A percentile compares a stretch with the other conserved stretches of the same genome.
Conservation (phyloP, 208 protist genomes). For the Trypanosoma theileri region DNA sequence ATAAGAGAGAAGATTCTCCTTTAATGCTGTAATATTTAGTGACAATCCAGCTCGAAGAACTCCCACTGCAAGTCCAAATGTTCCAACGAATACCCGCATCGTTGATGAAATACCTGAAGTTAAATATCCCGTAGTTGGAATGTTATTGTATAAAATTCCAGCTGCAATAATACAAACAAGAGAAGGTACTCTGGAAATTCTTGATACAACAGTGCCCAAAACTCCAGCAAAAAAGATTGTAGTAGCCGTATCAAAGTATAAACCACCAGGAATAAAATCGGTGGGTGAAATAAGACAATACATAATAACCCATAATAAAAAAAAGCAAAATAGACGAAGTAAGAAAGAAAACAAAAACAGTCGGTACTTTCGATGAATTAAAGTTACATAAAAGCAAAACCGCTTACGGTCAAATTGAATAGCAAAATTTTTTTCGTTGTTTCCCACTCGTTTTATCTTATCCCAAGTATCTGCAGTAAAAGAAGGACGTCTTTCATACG, state of each 20-base stretch:
- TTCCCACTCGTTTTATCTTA: slow-evolving; percentile 30
- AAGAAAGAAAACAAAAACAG: slow-evolving; percentile 58
- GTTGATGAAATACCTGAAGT: slow-evolving; percentile 43
- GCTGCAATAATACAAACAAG: slow-evolving; percentile 52
- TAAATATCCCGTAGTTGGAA: slow-evolving; percentile 42
- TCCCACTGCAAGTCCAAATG: slow-evolving; percentile 49
- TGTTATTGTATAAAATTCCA: slow-evolving; percentile 59
- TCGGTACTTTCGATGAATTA: slow-evolving; percentile 40
- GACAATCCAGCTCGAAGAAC: slow-evolving; percentile 57
- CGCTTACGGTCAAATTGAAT: slow-evolving; percentile 39
- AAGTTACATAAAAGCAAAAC: slow-evolving; percentile 43
- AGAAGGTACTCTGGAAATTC: slow-evolving; percentile 40
- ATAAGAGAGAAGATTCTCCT: slow-evolving; percentile 52
- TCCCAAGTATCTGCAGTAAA: slow-evolving; percentile 62
- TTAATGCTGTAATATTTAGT: slow-evolving; percentile 50
- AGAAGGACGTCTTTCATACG: slow-evolving; percentile 43
- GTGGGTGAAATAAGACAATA: slow-evolving; percentile 41
- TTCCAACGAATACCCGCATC: slow-evolving; percentile 38
- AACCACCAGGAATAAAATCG: slow-evolving; percentile 50
- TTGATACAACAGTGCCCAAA: slow-evolving; percentile 38
- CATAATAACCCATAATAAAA: slow-evolving; percentile 60
- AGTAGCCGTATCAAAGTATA: slow-evolving; percentile 56
- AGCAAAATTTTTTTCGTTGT: slow-evolving; percentile 35
- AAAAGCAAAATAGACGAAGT: slow-evolving; percentile 41
- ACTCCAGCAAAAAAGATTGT: slow-evolving; percentile 54